Percentiles rank a stretch among this genome's conserved stretches.
These are phyloP conservation scores for Macaranga tanarius DNA, from an alignment of 441 rosid genomes.

Conservation along the genomic window DNA sequence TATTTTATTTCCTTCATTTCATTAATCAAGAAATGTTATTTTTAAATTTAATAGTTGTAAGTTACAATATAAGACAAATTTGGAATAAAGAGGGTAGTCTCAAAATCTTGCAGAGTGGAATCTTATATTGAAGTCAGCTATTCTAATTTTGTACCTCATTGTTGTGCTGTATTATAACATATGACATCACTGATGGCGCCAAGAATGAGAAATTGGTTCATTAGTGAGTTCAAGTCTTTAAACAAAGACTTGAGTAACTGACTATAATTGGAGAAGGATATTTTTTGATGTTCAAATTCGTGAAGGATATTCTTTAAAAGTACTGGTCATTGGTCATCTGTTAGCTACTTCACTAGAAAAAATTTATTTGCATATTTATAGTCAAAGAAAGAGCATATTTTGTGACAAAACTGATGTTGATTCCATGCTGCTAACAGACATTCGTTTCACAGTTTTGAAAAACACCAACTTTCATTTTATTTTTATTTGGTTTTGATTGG, in stretches of 20 bases:
- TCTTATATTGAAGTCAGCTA: conserved; percentile 6
- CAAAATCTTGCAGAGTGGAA: neutral
- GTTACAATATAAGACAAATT: neutral
- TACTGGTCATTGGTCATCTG: neutral
- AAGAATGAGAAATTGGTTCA: neutral
- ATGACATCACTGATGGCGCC: neutral
- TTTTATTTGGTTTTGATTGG: too few relatives aligned
- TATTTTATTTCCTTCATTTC: too few relatives aligned
- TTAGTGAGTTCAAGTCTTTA: too few relatives aligned
- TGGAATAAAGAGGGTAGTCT: neutral
- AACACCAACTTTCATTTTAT: too few relatives aligned
- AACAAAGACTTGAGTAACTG: neutral
- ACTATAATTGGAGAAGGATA: neutral
- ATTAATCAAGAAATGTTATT: neutral
- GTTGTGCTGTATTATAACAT: neutral
- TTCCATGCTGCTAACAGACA: neutral
- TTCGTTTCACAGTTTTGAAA: neutral
- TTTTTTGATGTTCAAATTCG: neutral
- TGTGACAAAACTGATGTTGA: neutral
- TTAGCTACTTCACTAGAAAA: neutral
- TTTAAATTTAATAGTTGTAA: neutral
- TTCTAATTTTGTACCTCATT: neutral
- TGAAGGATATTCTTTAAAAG: neutral
- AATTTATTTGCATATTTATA: neutral
- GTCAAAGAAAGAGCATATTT: conserved; percentile 5